Evolutionary conservation across 805 yeast genomes (phyloP), one percentile per base, ranked within the genome.

Genomic region (Teunomyces funiuensis): DNA sequence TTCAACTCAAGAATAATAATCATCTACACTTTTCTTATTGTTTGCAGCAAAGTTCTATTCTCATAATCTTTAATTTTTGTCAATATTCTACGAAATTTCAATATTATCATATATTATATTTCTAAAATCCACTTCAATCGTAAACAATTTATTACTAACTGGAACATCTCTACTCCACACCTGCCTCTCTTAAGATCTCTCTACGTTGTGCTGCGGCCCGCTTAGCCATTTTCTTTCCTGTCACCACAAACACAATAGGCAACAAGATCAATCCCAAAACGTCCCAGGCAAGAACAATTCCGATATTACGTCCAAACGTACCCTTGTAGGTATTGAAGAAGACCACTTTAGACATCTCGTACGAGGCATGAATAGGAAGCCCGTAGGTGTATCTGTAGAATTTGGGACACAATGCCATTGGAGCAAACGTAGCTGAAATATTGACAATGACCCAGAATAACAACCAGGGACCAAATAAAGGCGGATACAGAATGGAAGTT

Each of bases 391-490:
- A 65, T 31, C 62, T 51, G 45, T 50, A 63, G 34, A 66, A 57
- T n/a, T 53, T 50, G 0, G 73, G 66, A 22, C 47, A 41, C 22
- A 67, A 50, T 3, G 51, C 64, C 37, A 66, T 44, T 2, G 73
- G 69, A 3, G 63, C 56, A 43, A 64, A 62, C 1, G 69, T 54
- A 2, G 66, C 55, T 2, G 66, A 44, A 7, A 65, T 60, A 40
- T 64, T 65, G 29, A 53, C 25, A 10, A 65, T 60, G 30, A 65
- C 52, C 45, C 48, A 50, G 42, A 58, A 49, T 31, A 65, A 54
- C 42, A 64, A 54, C 62, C 63, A 63, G 52, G 83, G 77, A 0
- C 90, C 89, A 37, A 83, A 49, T 40, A 74, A 51, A 20, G 88
- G 88, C 0, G 93, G 91, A 38, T 71, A 70, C 11, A 67, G 42